These are phyloP conservation scores for Diaporthe eres DNA, from an alignment of 2,329 filamentous ascomycete genomes.

Conservation along the genomic window DNA sequence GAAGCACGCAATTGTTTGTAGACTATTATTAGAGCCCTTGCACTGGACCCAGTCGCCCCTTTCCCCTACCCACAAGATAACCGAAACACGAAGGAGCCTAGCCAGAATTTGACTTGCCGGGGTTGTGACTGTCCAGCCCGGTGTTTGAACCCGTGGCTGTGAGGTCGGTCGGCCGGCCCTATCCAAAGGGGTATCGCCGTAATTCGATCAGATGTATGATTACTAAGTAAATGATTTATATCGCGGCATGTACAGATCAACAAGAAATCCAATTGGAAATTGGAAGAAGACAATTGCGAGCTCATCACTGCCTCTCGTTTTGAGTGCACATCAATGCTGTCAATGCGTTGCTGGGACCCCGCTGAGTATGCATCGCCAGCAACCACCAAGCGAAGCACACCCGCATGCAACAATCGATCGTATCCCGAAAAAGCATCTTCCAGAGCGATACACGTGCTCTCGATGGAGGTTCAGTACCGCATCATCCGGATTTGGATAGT, in stretches of 20 bases:
- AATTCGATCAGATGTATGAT: background rate
- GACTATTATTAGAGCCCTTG: constrained; percentile 21
- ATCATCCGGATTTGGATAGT: constrained; percentile 9
- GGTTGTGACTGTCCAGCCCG: background rate
- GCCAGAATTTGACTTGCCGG: background rate
- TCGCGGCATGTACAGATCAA: background rate
- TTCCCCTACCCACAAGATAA: background rate
- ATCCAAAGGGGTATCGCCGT: too few relatives aligned
- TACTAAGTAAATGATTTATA: background rate
- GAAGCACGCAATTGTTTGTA: background rate
- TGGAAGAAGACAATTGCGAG: background rate
- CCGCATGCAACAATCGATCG: background rate
- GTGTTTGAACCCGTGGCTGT: background rate
- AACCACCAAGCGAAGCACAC: background rate
- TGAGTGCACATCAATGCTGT: background rate
- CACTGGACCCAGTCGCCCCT: background rate
- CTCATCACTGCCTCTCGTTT: background rate
- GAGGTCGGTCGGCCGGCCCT: background rate
- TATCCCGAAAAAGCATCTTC: background rate
- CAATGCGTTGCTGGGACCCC: background rate
- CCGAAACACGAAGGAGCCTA: constrained; percentile 2
- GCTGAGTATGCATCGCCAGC: background rate
- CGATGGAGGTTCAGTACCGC: background rate
- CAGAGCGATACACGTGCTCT: background rate
- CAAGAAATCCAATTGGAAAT: background rate